A percentile compares a stretch with the other conserved stretches of the same genome.
Conservation (phyloP, 768 basidiomycete species). For the Rhodosporidiobolus odoratus region DNA sequence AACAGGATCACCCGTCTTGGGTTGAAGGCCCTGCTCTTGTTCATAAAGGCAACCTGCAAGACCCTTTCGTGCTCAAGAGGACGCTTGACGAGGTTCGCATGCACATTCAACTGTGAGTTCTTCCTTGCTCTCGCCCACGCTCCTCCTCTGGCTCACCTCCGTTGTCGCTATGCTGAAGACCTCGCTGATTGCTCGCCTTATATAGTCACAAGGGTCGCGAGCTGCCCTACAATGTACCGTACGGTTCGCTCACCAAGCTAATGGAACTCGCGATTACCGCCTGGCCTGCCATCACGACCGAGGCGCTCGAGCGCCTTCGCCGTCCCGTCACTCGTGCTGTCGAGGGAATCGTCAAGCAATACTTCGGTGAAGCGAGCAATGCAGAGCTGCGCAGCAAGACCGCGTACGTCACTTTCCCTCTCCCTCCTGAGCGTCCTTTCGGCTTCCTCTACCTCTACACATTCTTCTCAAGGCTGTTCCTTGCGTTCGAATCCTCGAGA, state of each 20-base stretch:
- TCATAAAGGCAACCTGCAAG: background rate
- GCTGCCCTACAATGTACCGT: background rate
- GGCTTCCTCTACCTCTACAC: background rate
- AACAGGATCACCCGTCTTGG: background rate
- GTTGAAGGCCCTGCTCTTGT: background rate
- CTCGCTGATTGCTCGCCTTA: too few species aligned
- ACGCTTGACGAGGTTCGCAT: background rate
- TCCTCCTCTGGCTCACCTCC: background rate
- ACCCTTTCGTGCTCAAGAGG: background rate
- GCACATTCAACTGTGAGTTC: constrained; percentile 4
- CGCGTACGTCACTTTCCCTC: background rate
- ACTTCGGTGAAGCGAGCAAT: background rate
- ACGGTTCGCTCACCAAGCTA: background rate
- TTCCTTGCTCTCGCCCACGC: background rate
- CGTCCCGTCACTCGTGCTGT: background rate
- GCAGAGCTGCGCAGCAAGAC: background rate
- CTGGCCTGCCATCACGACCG: background rate
- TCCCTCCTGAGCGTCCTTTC: background rate
- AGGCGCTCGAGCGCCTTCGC: background rate
- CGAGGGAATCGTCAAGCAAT: background rate
- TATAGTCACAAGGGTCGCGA: constrained; percentile 49
- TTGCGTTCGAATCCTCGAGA: background rate
- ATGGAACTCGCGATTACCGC: background rate
- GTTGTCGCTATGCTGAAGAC: too few species aligned
- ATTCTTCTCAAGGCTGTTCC: background rate